Base-by-base conservation (phyloP, 352 stramenopile species). In the Pythium dissimile region DNA sequence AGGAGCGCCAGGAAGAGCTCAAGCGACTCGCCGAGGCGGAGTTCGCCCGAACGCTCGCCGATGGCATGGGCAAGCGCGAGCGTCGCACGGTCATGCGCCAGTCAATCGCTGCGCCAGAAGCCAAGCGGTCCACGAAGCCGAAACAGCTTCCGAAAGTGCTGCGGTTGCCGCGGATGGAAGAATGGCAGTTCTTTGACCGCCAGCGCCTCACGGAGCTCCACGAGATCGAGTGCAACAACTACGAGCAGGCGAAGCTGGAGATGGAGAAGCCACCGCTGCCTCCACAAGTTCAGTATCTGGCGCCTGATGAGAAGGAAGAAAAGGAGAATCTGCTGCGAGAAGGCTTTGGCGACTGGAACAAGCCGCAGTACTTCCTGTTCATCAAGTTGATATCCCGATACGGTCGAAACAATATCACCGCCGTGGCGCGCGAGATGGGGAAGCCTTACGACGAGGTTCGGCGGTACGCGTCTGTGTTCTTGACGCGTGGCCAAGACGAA, bases 271-370 rank as follows among this genome's bases (percentile, higher is more conserved):
- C 83, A 9, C 80, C 73, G 12, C 69, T 92, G 0, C 82, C 82
- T 2, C 83, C 83, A 18, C 73, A 88, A 52, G 80, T 69, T 0
- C 80, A 88, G 41, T 94, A 92, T 48, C 59, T 98, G 9, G 85
- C 61, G n/a, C 71, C 86, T 12, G 89, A 96, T 32, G 76, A 95
- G 23, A 69, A 94, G 24, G 59, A 79, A 21, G 97, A 99, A 64
- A 99, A 99, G 65, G 69, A 93, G 39, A 57, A 81, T 44, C 67
- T 99, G 13, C 61, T 99, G 16, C 42, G 62, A 24, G 86, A 98
- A 68, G 85, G 70, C 2, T 93, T 88, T 61, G 66, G 77, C 4
- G 81, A 95, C 50, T 95, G 85, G 83, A 95, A 93, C 66, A 95
- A 95, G 59, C 81, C 85, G 7, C 81, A 93, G 45, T 93, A 89